Base-by-base conservation (phyloP, 2,329 filamentous ascomycete species). In the Ophiostoma sp. region DNA sequence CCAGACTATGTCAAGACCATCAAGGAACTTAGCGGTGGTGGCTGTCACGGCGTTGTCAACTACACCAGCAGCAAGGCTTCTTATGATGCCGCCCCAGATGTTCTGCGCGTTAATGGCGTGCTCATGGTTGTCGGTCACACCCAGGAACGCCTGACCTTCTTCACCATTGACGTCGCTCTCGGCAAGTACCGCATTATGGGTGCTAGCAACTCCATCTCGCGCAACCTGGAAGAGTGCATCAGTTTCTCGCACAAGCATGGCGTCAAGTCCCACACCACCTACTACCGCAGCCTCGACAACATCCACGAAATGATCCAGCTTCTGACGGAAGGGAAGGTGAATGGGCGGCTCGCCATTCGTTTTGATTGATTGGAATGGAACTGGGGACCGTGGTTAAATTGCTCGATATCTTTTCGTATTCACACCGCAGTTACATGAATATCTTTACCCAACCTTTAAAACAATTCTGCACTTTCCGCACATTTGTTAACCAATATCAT, bases 271-370 rank as follows among this genome's bases (percentile, higher is more conserved):
- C 71, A 74, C 52, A 63, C 63, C 0, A 66, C 48, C 7, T 68
- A 70, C 52, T 74, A 63, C 28, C 42, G 39, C 22, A 61, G 59
- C 19, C 68, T 73, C 19, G 31, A 70, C 5, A 80, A 82, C 69
- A 81, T 82, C 73, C 77, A 81, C 57, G 79, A 82, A 75, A 75
- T 82, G 75, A 81, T 81, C 76, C 66, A 72, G 45, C 78, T 81
- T 75, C 78, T 81, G 72, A 79, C 81, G 73, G 75, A 79, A 48
- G 80, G 79, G 5, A 78, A 70, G 4, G 72, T 70, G 3, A 55
- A 64, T 8, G 72, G 72, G 0, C 45, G 66, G 25, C 25, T 73
- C 2, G 64, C 72, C 5, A 70, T 73, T 22, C 64, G 72, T 1
- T 73, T 73, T 69, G 72, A 73, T 15, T 87, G 85, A 1, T 33